Conservation (phyloP, 306 rosid genomes). For the Pueraria montana region DNA sequence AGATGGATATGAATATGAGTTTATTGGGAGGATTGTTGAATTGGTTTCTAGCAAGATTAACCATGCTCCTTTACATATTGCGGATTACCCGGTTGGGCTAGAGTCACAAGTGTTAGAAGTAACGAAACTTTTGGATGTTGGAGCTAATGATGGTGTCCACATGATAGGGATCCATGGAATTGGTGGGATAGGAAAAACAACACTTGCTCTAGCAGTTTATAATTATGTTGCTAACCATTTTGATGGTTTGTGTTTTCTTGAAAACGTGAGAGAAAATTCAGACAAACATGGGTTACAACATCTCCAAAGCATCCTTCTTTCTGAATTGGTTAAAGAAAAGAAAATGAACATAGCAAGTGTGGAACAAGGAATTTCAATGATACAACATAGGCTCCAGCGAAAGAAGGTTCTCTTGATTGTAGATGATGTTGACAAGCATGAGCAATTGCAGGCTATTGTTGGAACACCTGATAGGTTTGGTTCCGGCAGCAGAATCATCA, state of each 20-base stretch:
- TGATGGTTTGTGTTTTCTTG: slow-evolving; percentile 4
- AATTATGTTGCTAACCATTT: not conserved
- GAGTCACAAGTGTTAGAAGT: slow-evolving; percentile 7
- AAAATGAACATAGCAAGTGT: not conserved
- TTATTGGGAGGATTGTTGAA: not conserved
- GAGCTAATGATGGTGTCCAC: not conserved
- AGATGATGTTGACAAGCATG: slow-evolving; percentile 7
- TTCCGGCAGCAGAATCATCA: not conserved
- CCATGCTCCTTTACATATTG: not conserved
- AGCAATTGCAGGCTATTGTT: slow-evolving; percentile 1
- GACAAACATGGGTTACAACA: not conserved
- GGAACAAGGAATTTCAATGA: slow-evolving; percentile 1
- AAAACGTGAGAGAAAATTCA: slow-evolving; percentile 26
- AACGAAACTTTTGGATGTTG: not conserved
- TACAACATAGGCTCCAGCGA: not conserved
- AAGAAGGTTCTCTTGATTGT: not conserved
- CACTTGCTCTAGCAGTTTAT: slow-evolving; percentile 11
- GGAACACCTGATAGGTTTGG: slow-evolving; percentile 18
- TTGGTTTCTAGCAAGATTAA: not conserved
- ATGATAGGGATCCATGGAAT: slow-evolving; percentile 6
- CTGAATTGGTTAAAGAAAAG: not conserved
- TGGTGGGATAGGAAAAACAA: slow-evolving; percentile 1
- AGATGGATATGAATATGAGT: slow-evolving; percentile 9
- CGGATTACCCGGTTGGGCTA: not conserved
- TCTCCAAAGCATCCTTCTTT: slow-evolving; percentile 2